Evolutionary conservation across 176 grass and related monocot species (phyloP).

Genomic region (Alloteropsis semialata): DNA sequence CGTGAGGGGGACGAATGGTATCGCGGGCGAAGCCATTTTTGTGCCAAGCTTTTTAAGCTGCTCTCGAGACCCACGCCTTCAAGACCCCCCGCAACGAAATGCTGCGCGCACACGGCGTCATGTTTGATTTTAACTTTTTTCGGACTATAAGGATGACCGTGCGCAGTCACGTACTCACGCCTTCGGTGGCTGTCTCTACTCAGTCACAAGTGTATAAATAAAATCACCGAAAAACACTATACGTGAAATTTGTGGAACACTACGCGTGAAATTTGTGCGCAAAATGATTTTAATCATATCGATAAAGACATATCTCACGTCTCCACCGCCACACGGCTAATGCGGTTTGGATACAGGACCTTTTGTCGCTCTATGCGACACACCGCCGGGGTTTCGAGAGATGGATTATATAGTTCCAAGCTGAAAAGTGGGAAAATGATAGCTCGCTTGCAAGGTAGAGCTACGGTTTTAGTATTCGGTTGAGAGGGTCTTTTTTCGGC

Average conservation of each 20-base stretch:
- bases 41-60: constrained; percentile 20
- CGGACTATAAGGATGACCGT: too few relatives aligned
- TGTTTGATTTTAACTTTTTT: too few relatives aligned
- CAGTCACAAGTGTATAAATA: too few relatives aligned
- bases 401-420: neutral
- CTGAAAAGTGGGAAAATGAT: neutral
- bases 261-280: too few relatives aligned
- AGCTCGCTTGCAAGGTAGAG: neutral
- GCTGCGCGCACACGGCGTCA: neutral
- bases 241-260: too few relatives aligned
- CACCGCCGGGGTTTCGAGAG: neutral
- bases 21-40: constrained; percentile 31
- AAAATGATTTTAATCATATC: too few relatives aligned
- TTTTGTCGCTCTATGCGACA: neutral
- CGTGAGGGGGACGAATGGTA: constrained; percentile 42
- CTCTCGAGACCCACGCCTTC: constrained; percentile 23
- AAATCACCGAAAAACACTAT: too few relatives aligned
- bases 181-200: too few relatives aligned
- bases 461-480: neutral
- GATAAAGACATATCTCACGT: too few relatives aligned
- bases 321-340: too few relatives aligned
- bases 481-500: neutral
- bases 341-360: too few relatives aligned
- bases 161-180: too few relatives aligned
- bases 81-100: neutral